Base-by-base conservation (phyloP, 164 flowering plant species). In the Cinnamomum chago region DNA sequence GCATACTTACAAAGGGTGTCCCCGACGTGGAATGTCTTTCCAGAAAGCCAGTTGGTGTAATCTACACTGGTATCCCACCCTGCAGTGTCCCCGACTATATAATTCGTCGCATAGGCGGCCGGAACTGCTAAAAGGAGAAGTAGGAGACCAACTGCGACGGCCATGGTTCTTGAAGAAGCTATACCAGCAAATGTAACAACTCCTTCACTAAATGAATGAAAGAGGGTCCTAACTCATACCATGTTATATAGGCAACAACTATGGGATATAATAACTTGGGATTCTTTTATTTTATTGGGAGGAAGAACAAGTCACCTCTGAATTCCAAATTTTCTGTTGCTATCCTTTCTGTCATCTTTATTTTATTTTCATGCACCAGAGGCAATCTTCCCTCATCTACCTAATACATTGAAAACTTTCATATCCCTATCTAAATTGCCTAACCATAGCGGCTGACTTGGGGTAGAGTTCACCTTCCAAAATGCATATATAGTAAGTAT, bases 51-150 rank as follows among this genome's bases (percentile, higher is more conserved):
- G 23, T 80, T 22, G 67, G 72, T 82, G 50, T 91, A 86, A 70
- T 90, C 76, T 2, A 83, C 77, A 74, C 89, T 85, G 14, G 83
- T 81, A 73, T 82, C 86, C 97, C 97, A 93, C 22, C 92, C 95
- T 1, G 84, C 64, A 33, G 6, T 81, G 40, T 83, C 97, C 0
- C 95, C 95, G 2, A 90, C 92, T 2, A 27, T 51, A 62, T 72
- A 66, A 18, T 76, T 30, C 0, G 35, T 30, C 2, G 80, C 80
- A n/a, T 47, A 70, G 25, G 11, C 74, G 2, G 77, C 74, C 11
- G 76, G 75, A 30, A 58, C 55, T 17, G 64, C 50, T 1, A 78
- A 22, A 22, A 78, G 2, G 65, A 80, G 58, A 70, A 69, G 58
- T 13, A 77, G 30, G 66, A 80, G 50, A 47, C 60, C 69, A 55